Evolutionary conservation across 1,284 basidiomycete genomes (phyloP), one percentile per base, ranked within the genome.

Genomic region (Hortiboletus rubellus): DNA sequence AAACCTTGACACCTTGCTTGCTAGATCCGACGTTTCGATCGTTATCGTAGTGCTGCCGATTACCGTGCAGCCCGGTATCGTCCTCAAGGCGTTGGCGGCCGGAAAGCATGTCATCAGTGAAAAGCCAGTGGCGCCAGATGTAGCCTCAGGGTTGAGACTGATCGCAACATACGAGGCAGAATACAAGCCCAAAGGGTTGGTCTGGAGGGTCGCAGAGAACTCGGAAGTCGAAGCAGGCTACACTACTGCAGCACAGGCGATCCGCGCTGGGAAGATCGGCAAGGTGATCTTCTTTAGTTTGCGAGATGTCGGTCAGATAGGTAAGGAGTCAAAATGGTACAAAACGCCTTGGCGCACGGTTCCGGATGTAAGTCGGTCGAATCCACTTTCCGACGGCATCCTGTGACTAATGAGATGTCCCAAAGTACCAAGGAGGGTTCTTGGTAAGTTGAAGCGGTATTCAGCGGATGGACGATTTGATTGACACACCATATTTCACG

Each of bases 181-280:
- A 38, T 92, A 84, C 74, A 84, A 84, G 71, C 77, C 81, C 5
- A 86, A 86, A 68, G 89, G 87, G 2, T 70, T 94, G 36, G 74
- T 91, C 38, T 95, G 93, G 92, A 80, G 88, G 52, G 82, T 94
- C n/a, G 91, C 91, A 17, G 92, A 94, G 77, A 91, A 94, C 73
- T 90, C 75, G 61, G 89, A 92, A 66, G 83, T 83, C 24, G 91
- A 92, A 69, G 82, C 87, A 8, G 82, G 75, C 45, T 75, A 79
- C 77, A 72, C 76, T 43, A 75, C 74, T 3, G 89, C 85, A 5
- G 80, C 76, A 15, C 77, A 82, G 38, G 71, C 81, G 3, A 79
- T 92, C 57, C 72, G 70, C 4, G 72, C 76, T 55, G 83, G 85
- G 17, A 82, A 80, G 72, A 83, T 92, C 60, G 85, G 90, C 34